phyloP scores from a whole-genome alignment of 495 filamentous ascomycete species.

The Aspergillus wentii region DNA sequence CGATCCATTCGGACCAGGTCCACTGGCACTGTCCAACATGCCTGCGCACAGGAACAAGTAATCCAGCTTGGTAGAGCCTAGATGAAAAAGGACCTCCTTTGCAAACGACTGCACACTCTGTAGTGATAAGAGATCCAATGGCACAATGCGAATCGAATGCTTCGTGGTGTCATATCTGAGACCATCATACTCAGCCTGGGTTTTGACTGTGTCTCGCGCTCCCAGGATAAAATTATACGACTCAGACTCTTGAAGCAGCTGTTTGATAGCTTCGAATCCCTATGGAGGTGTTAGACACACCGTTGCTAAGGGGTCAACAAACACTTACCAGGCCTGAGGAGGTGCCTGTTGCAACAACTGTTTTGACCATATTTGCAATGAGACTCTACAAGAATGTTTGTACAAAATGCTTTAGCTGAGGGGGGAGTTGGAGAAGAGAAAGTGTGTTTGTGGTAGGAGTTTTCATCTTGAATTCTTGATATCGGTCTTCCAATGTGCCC shows the following conservation, averaged over 20 bases:
- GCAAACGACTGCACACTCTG: slow-evolving; percentile 21
- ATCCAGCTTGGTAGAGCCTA: slow-evolving; percentile 13
- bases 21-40: slow-evolving; percentile 11
- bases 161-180: slow-evolving; percentile 17
- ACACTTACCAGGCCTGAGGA: too few species aligned
- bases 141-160: slow-evolving; percentile 16
- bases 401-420: too few species aligned
- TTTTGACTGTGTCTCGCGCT: slow-evolving; percentile 16
- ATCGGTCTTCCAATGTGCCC: too few species aligned
- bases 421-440: too few species aligned
- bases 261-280: slow-evolving; percentile 27
- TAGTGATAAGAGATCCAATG: slow-evolving; percentile 18
- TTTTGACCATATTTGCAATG: too few species aligned
- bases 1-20: slow-evolving; percentile 21
- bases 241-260: slow-evolving; percentile 18
- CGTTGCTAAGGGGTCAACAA: too few species aligned
- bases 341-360: too few species aligned
- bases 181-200: slow-evolving; percentile 15
- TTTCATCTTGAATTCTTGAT: too few species aligned
- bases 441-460: too few species aligned
- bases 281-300: slow-evolving; percentile 11
- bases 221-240: slow-evolving; percentile 25
- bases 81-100: slow-evolving; percentile 13
- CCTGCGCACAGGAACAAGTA: slow-evolving; percentile 20
- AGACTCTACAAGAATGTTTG: too few species aligned